Base-by-base conservation (phyloP, 1,284 basidiomycete species). In the Rhodotorula sp. region DNA sequence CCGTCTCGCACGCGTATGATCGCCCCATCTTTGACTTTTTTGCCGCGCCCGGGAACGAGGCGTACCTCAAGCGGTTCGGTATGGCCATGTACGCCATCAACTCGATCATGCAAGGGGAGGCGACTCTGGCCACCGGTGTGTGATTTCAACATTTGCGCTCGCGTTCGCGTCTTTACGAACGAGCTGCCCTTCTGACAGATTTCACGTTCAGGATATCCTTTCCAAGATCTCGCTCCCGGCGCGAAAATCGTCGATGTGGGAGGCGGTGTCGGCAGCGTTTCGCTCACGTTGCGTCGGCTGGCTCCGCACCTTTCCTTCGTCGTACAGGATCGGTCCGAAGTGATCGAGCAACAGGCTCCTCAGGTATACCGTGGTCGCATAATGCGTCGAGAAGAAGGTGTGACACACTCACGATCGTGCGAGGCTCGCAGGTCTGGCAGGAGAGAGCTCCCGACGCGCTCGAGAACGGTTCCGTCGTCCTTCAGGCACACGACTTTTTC, bases 241-340 rank as follows among this genome's bases (percentile, higher is more conserved):
- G 85, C 87, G 55, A 80, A 85, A 14, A 81, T 90, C 43, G 87
- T 91, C 5, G 89, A 91, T 74, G 89, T 91, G 2, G 89, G 89
- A 0, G 89, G 89, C 12, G 89, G 89, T 1, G 88, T 89, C 57
- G 90, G 89, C 15, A 87, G 87, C n/a, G 87, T 87, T 1, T 86
- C 84, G 28, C 87, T 90, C 85, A 73, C 86, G 56, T 84, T 91
- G 28, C 87, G 87, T 26, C 84, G 85, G 57, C 83, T 85, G 3
- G 87, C 87, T 60, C 83, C 85, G 0, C 79, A 83, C 7, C 76
- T 89, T 54, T 83, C 82, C 64, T 89, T 90, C 76, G 80, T 90
- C 28, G 83, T 91, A n/a, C 89, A 90, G 77, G 89, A 90, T 78
- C 83, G 87, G 47, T 83, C 84, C 21, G 84, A 86, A 5, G 88